Evolutionary conservation across 129 eudicot genomes (phyloP), one percentile per base, ranked within the genome.

Genomic region (Rutidosis leptorrhynchoides): DNA sequence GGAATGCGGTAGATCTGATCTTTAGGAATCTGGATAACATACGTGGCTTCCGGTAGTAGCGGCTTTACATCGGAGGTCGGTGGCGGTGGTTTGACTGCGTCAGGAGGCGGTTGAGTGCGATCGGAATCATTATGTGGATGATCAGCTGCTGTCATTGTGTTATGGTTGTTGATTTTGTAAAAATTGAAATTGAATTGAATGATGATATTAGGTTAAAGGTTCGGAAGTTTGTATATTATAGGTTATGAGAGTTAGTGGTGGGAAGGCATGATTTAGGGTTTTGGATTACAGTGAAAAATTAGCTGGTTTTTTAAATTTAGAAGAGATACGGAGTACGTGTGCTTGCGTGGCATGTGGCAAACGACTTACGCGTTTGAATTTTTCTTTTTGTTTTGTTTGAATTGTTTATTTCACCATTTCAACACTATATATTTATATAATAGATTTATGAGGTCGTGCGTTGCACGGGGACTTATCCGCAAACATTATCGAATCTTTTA

Each of bases 1-100:
- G 98, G 98, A 19, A 67, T 35, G 32, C 90, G 89, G 80, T 79
- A 85, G 58, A 92, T 69, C 25, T 88, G 96, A 22, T 92, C 96
- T 42, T 83, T 88, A 5, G 96, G 96, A 67, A 92, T 51, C 64
- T 83, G 98, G 67, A 92, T 80, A 32, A 92, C 75, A 76, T 87
- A 88, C 1, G 96, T 88, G 4, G 74, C 79, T 12, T 90, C 77
- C 25, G 89, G 79, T 14, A 80, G 86, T 3, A 75, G 65, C 5
- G 81, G 77, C 57, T 77, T 75, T 24, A 68, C 53, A 45, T 69
- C 80, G 73, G 73, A 42, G 76, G 32, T 24, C 20, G 43, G 35
- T 49, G 48, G 64, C 19, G 15, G n/a, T 48, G 75, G 26, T 51
- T 53, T n/a, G 51, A 35, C 19, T 49, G 45, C 53, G 76, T 32